Evolutionary conservation across 1,284 basidiomycete species (phyloP).

Genomic region (Irpex sp.): DNA sequence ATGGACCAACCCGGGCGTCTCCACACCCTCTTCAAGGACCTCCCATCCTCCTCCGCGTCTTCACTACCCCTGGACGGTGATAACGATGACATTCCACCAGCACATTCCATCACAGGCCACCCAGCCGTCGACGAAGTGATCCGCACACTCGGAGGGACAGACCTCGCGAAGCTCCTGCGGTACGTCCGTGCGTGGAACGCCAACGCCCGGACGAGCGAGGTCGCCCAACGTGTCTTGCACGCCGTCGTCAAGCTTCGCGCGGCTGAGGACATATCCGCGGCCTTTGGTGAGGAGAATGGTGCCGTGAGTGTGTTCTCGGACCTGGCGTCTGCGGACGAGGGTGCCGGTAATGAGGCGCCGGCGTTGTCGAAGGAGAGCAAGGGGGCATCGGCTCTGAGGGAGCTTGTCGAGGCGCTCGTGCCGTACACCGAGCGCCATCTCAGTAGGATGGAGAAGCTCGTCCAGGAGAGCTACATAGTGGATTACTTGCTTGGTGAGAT

Average conservation of each 20-base stretch:
- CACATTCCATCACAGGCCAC: constrained; percentile 58
- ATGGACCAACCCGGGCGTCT: constrained; percentile 94
- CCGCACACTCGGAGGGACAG: constrained; percentile 62
- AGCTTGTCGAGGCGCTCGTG: constrained; percentile 81
- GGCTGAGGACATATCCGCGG: constrained; percentile 70
- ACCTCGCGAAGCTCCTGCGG: constrained; percentile 79
- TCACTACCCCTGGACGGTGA: background rate
- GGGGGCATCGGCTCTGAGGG: constrained; percentile 53
- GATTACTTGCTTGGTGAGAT: constrained; percentile 92
- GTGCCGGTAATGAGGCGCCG: constrained; percentile 24
- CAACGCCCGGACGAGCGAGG: constrained; percentile 77
- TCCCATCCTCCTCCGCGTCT: constrained; percentile 30
- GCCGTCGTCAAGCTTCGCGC: constrained; percentile 76
- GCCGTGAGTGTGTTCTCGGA: constrained; percentile 15
- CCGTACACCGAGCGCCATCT: constrained; percentile 96
- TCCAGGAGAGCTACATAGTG: constrained; percentile 92
- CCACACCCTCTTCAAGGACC: constrained; percentile 73
- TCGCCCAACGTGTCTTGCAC: constrained; percentile 86
- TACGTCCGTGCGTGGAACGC: constrained; percentile 96
- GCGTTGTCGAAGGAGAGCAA: constrained; percentile 14
- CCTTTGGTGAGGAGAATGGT: constrained; percentile 45
- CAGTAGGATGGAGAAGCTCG: constrained; percentile 77
- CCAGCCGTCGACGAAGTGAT: constrained; percentile 80
- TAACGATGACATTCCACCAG: background rate
- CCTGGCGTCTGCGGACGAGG: constrained; percentile 25